Base-by-base conservation (phyloP, 176 grass and related monocot species). In the Triticum urartu region DNA sequence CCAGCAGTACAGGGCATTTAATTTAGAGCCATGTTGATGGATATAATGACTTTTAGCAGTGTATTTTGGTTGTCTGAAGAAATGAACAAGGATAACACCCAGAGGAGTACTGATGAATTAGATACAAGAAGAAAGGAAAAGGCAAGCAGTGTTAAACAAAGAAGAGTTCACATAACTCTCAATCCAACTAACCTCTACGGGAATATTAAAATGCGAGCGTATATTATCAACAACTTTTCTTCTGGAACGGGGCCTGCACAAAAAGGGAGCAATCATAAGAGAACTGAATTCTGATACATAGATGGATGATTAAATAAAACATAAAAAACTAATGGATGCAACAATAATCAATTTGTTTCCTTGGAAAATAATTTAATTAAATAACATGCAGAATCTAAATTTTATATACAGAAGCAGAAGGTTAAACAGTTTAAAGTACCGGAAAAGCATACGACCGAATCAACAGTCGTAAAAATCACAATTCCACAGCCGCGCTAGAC, bases 171-270 rank as follows among this genome's bases (percentile, higher is more conserved):
- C n/a, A 35, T 36, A 70, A 72, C 15, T 72, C 13, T 52, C 40
- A 54, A 56, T n/a, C 22, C 52, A 73, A 74, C 86, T 84, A 83
- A 98, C 95, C 91, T 98, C 90, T 21, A 95, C 34, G 2, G 75
- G 28, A 67, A 98, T 45, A 52, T 84, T 61, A 45, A 91, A 88
- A 60, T 91, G 91, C 36, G 86, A 87, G 34, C 38, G 40, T 86
- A 98, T 94, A 75, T 82, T 88, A 80, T 94, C 90, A 86, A 89
- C 75, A 82, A 94, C 70, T 78, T 88, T 94, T 87, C 71, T 92
- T 78, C 47, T 92, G 62, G 71, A 84, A 76, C 81, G 93, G 48
- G 83, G 72, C 36, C 95, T 98, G 89, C 75, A 93, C 64, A 74
- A 68, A 86, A 30, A 63, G 13, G 20, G 39, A 77, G 64, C 52